These are phyloP conservation scores for Bipolaris zeicola DNA, from an alignment of 2,329 filamentous ascomycete species.

Conservation along the genomic window DNA sequence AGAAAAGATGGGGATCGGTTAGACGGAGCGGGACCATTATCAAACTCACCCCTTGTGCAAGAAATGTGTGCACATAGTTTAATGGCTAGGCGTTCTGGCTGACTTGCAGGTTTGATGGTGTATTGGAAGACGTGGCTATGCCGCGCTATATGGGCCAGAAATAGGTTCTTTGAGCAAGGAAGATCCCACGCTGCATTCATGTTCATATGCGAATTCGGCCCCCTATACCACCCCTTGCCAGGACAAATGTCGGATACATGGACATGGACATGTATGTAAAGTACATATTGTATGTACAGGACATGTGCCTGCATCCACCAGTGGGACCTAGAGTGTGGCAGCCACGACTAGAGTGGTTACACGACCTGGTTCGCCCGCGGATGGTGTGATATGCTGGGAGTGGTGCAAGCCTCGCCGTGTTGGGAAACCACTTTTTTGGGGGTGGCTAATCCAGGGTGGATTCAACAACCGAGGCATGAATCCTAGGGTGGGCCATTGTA, in stretches of 20 bases:
- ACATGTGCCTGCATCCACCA: not conserved
- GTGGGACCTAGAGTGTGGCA: constrained; percentile 7
- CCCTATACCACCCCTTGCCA: not conserved
- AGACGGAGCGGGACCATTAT: not conserved
- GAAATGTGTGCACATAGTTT: too few species aligned
- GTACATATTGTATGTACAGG: not conserved
- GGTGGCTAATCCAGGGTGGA: constrained; percentile 4
- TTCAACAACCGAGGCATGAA: constrained; percentile 2
- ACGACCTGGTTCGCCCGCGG: constrained; percentile 3
- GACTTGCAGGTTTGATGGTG: not conserved
- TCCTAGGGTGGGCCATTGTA: not conserved
- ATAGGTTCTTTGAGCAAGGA: not conserved
- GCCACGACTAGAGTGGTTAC: not conserved
- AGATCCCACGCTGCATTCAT: too few species aligned
- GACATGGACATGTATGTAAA: not conserved
- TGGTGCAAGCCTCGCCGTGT: not conserved
- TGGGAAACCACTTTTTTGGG: not conserved
- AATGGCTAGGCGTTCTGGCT: too few species aligned
- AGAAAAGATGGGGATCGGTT: too few species aligned
- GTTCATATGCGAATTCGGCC: not conserved
- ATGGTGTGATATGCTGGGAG: constrained; percentile 6
- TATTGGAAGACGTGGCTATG: not conserved
- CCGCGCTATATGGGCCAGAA: not conserved
- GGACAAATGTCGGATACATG: too few species aligned
- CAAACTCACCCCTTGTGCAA: too few species aligned